A percentile compares a stretch with the other conserved stretches of the same genome.
These are phyloP conservation scores for Coniochaeta sp. DNA, from an alignment of 2,329 filamentous ascomycete genomes.

Conservation along the genomic window DNA sequence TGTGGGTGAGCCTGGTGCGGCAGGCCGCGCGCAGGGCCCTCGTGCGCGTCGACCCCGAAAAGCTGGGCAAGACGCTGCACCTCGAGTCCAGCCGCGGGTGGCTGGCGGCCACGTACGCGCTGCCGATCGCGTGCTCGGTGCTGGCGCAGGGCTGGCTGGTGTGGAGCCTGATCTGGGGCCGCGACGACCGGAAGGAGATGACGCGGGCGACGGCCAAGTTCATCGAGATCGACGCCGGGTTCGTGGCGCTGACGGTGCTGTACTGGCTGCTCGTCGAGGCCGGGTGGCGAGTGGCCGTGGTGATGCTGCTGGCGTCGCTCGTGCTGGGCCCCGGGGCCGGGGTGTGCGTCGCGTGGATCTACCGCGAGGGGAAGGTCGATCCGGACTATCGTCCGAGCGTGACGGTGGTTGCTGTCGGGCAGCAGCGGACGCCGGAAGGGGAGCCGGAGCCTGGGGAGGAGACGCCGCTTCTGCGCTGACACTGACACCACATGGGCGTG, in stretches of 20 bases:
- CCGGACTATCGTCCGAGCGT: conserved; percentile 12
- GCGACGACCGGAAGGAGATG: conserved; percentile 40
- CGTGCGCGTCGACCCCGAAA: conserved; percentile 8
- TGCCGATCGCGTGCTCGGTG: conserved; percentile 36
- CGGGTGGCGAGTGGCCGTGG: conserved; percentile 27
- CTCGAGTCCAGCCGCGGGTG: conserved; percentile 33
- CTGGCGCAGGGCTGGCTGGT: conserved; percentile 34
- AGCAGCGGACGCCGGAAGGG: conserved; percentile 6
- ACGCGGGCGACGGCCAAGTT: conserved; percentile 38
- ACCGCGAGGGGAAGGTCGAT: conserved; percentile 17
- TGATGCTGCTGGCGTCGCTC: conserved; percentile 17
- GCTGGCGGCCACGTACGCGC: conserved; percentile 33
- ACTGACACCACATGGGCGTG: too few species aligned
- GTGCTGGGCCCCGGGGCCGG: conserved; percentile 29
- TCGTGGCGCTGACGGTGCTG: conserved; percentile 37
- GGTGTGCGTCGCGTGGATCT: conserved; percentile 24
- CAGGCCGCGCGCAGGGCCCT: conserved; percentile 23
- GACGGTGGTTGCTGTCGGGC: conserved; percentile 17
- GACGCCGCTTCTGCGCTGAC: conserved; percentile 20
- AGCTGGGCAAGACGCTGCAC: conserved; percentile 22
- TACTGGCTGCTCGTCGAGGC: conserved; percentile 48
- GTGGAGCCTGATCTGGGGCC: conserved; percentile 25
- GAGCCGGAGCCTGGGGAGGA: conserved; percentile 13
- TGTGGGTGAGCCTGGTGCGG: conserved; percentile 38
- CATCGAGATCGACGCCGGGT: conserved; percentile 38